Conservation (phyloP, 2,329 filamentous ascomycete species). For the Fusarium scirpi region DNA sequence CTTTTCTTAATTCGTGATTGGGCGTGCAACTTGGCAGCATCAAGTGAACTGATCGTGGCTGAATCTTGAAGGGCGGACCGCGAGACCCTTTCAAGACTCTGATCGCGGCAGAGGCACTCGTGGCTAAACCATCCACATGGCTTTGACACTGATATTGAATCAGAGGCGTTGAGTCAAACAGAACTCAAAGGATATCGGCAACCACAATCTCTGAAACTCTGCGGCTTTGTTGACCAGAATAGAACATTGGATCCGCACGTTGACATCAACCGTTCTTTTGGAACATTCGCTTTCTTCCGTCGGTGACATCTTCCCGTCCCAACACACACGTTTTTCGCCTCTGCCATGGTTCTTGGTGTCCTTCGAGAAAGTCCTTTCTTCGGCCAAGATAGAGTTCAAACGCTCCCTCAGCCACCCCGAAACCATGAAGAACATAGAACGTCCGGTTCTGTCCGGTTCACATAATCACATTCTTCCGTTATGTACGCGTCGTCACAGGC, state of each 20-base stretch:
- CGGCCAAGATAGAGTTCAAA: slow-evolving; percentile 35
- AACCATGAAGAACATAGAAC: slow-evolving; percentile 1
- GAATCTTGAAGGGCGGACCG: slow-evolving; percentile 24
- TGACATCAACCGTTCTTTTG: slow-evolving; percentile 19
- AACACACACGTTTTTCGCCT: slow-evolving; percentile 3
- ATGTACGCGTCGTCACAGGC: slow-evolving; percentile 31
- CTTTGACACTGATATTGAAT: slow-evolving; percentile 10
- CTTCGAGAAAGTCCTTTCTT: slow-evolving; percentile 28
- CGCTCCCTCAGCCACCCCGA: slow-evolving; percentile 18
- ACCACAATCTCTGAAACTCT: slow-evolving; percentile 5
- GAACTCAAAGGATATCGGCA: too few species aligned
- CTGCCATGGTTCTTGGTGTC: slow-evolving; percentile 3
- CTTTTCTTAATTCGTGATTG: slow-evolving; percentile 24
- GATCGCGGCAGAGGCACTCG: slow-evolving; percentile 40
- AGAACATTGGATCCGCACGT: neutral
- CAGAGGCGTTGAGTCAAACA: too few species aligned
- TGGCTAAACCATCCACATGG: slow-evolving; percentile 32
- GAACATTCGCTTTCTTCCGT: neutral
- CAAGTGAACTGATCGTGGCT: slow-evolving; percentile 11
- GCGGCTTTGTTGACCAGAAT: slow-evolving; percentile 30
- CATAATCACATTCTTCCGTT: slow-evolving; percentile 36
- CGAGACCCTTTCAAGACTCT: slow-evolving; percentile 21
- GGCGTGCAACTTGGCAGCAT: neutral
- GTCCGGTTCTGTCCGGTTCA: slow-evolving; percentile 10
- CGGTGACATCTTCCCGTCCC: slow-evolving; percentile 24